A percentile compares a stretch with the other conserved stretches of the same genome.
phyloP scores from a whole-genome alignment of 1,139 yeast species.

The Barnettozyma hawaiiensis region DNA sequence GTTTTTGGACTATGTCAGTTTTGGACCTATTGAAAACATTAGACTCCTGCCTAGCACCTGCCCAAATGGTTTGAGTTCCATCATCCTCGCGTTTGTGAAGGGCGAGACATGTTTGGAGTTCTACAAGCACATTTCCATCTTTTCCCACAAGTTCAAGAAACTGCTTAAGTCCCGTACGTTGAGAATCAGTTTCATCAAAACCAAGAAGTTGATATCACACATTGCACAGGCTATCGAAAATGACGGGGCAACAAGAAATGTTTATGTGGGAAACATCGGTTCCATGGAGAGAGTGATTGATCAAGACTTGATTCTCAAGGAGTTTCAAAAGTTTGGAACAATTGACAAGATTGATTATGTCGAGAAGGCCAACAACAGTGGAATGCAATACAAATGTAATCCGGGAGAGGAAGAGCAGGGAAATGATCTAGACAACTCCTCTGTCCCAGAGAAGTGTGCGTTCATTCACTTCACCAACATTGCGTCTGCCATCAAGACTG shows the following conservation, averaged over 20 bases:
- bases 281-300: constrained; percentile 21
- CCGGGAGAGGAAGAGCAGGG: neutral
- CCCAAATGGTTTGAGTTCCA: constrained; percentile 20
- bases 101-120: constrained; percentile 40
- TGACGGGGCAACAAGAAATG: constrained; percentile 78
- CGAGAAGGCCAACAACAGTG: constrained; percentile 33
- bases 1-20: constrained; percentile 28
- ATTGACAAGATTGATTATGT: constrained; percentile 24
- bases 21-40: constrained; percentile 40
- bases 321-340: constrained; percentile 46
- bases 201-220: constrained; percentile 54
- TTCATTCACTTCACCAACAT: constrained; percentile 77
- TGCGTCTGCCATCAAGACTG: constrained; percentile 78
- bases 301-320: constrained; percentile 51
- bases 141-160: constrained; percentile 38
- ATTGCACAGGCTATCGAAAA: constrained; percentile 65
- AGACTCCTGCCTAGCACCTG: constrained; percentile 26
- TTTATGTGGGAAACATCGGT: constrained; percentile 61
- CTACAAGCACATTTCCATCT: constrained; percentile 39
- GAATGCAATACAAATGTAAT: neutral
- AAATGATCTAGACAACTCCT: too few species aligned
- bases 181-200: constrained; percentile 62
- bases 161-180: constrained; percentile 39
- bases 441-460: constrained; percentile 49
- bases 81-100: constrained; percentile 38